Percentiles rank a stretch among this genome's conserved stretches.
phyloP scores from a whole-genome alignment of 2,329 filamentous ascomycete genomes.

The Westerdykella sp. region DNA sequence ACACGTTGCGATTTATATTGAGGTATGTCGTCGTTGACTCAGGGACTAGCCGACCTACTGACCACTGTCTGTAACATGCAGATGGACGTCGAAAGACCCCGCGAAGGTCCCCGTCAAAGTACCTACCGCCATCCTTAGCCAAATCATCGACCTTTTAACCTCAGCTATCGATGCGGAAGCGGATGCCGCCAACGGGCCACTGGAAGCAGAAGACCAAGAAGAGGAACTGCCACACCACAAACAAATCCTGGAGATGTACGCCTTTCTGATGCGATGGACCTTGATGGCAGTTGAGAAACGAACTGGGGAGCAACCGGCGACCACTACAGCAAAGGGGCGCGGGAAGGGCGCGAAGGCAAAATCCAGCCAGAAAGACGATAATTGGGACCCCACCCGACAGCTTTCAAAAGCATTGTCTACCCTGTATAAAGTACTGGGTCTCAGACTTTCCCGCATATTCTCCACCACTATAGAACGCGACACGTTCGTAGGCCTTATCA shows the following conservation, averaged over 20 bases:
- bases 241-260: slow-evolving; percentile 85
- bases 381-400: slow-evolving; percentile 84
- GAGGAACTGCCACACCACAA: slow-evolving; percentile 75
- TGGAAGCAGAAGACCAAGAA: slow-evolving; percentile 89
- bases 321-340: slow-evolving; percentile 65
- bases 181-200: slow-evolving; percentile 75
- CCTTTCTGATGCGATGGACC: slow-evolving; percentile 90
- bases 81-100: no score
- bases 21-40: slow-evolving; percentile 71
- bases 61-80: no score
- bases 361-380: slow-evolving; percentile 58
- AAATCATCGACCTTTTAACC: slow-evolving; percentile 83
- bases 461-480: slow-evolving; percentile 93
- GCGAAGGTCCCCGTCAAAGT: slow-evolving; percentile 50
- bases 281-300: slow-evolving; percentile 92
- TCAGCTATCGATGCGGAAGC: slow-evolving; percentile 81
- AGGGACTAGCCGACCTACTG: background rate
- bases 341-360: slow-evolving; percentile 70
- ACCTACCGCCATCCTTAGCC: slow-evolving; percentile 77
- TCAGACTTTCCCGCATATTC: slow-evolving; percentile 90
- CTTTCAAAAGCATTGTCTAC: slow-evolving; percentile 82
- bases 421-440: slow-evolving; percentile 92
- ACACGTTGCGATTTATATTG: slow-evolving; percentile 90
- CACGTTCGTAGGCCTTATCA: slow-evolving; percentile 88
- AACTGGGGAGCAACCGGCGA: slow-evolving; percentile 79